These are phyloP conservation scores for Aplosporella prunicola DNA, from an alignment of 2,329 filamentous ascomycete genomes.

Conservation along the genomic window DNA sequence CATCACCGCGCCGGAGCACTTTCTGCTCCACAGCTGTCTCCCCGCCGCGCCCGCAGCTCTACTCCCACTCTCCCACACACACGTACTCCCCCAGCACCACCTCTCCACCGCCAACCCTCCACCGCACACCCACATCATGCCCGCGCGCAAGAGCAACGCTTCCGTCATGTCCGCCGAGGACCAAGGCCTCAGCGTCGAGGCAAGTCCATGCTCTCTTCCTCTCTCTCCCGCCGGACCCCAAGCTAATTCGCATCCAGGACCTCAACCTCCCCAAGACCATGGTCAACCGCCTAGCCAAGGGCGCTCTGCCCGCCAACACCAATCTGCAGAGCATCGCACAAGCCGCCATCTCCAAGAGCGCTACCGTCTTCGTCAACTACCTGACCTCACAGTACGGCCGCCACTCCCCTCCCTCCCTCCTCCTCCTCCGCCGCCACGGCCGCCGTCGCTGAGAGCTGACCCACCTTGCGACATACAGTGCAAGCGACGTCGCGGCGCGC, in stretches of 20 bases:
- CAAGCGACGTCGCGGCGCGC: conserved; percentile 59
- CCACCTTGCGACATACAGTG: conserved; percentile 40
- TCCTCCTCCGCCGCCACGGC: too few relatives aligned
- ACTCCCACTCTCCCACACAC: not conserved
- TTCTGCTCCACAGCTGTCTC: not conserved
- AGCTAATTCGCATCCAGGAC: conserved; percentile 49
- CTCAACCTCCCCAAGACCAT: conserved; percentile 72
- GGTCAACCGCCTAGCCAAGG: conserved; percentile 69
- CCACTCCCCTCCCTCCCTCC: not conserved
- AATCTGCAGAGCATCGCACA: conserved; percentile 78
- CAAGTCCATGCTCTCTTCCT: conserved; percentile 14
- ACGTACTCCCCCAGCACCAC: not conserved
- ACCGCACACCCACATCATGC: conserved; percentile 26
- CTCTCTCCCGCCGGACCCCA: conserved; percentile 7
- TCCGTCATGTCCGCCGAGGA: conserved; percentile 31
- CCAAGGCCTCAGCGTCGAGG: conserved; percentile 35
- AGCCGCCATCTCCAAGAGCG: conserved; percentile 68
- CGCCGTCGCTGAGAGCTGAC: not conserved
- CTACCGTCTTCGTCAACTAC: conserved; percentile 77
- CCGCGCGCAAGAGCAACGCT: conserved; percentile 39
- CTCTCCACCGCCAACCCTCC: not conserved
- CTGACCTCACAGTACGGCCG: conserved; percentile 59
- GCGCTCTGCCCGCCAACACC: conserved; percentile 68
- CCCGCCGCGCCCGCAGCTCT: not conserved
- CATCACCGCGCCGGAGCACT: too few relatives aligned